Base-by-base conservation (phyloP, 345 rosid genomes). In the Pistacia vera region DNA sequence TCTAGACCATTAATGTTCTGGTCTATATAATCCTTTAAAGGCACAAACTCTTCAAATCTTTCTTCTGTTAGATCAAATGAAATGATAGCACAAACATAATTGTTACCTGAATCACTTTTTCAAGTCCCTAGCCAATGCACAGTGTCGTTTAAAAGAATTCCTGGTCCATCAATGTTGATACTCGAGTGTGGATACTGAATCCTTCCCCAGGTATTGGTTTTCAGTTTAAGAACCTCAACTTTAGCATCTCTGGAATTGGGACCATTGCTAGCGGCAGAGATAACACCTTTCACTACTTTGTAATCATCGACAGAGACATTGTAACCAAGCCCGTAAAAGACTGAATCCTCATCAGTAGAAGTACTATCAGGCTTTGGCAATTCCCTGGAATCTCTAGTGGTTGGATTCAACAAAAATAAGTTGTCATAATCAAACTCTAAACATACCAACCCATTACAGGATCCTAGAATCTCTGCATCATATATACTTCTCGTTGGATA, bases 391-490 rank as follows among this genome's bases (percentile, higher is more conserved):
- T 77, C 17, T 79, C 74, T 74, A 5, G 77, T 66, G 5, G 76
- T 75, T 5, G 85, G 86, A 67, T 87, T 87, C 90, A 85, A 83
- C 30, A 87, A 48, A 65, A 83, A 71, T 54, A 83, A 10, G 35
- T 60, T 46, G 5, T 63, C 51, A 73, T 52, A 65, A 17, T 77
- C 83, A 9, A 79, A 76, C 11, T 62, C 74, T 75, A 81, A 57
- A 18, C 86, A 87, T 13, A 83, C 38, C 78, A 85, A 67, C n/a
- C 90, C 90, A 46, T 86, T 38, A 33, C 85, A 85, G 5, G 86
- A 79, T 64, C 88, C 83, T 69, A 74, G 57, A 57, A 81, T 38
- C 20, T 6, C 13, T 11, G 49, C 64, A n/a, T 12, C 33, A 18
- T 16, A 38, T 35, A 46, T 28, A 14, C 5, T 57, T 25, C 12